Percentiles rank a stretch among this genome's conserved stretches.
Conservation (phyloP, 2,329 filamentous ascomycete species). For the Chrysoporthe austroafricana region DNA sequence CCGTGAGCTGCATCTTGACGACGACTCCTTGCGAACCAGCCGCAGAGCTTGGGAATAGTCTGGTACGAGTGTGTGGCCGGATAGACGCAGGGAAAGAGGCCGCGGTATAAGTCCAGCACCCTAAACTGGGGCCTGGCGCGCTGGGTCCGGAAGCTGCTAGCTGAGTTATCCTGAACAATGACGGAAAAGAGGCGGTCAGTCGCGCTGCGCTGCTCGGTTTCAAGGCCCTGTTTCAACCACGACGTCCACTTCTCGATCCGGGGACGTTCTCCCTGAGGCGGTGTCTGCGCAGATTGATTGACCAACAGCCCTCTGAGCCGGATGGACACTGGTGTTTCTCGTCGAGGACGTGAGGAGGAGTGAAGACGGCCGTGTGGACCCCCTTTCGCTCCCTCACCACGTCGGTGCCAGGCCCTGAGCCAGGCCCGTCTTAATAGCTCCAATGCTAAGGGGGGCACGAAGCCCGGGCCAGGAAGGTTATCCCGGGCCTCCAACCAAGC, state of each 20-base stretch:
- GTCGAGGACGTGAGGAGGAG: not conserved
- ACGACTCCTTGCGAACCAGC: constrained; percentile 16
- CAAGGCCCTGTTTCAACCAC: not conserved
- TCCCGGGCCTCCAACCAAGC: not conserved
- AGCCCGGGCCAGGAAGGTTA: not conserved
- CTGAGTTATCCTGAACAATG: not conserved
- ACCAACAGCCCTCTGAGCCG: not conserved
- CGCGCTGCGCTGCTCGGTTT: not conserved
- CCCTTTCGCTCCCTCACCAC: not conserved
- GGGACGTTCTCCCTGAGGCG: too few relatives aligned
- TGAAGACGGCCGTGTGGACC: not conserved
- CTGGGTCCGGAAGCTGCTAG: not conserved
- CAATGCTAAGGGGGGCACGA: not conserved
- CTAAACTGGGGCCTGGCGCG: not conserved
- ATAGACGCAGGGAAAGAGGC: not conserved
- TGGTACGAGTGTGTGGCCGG: not conserved
- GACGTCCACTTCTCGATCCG: too few relatives aligned
- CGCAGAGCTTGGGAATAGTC: not conserved
- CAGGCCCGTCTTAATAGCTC: too few relatives aligned
- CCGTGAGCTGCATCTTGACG: constrained; percentile 50
- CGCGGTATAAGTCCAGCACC: constrained; percentile 10
- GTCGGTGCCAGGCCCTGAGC: too few relatives aligned
- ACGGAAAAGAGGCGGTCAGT: constrained; percentile 22
- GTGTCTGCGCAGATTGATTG: not conserved
- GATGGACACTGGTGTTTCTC: not conserved